Evolutionary conservation across 1,139 yeast species (phyloP).

Genomic region (Zygosaccharomyces pseudobailii): DNA sequence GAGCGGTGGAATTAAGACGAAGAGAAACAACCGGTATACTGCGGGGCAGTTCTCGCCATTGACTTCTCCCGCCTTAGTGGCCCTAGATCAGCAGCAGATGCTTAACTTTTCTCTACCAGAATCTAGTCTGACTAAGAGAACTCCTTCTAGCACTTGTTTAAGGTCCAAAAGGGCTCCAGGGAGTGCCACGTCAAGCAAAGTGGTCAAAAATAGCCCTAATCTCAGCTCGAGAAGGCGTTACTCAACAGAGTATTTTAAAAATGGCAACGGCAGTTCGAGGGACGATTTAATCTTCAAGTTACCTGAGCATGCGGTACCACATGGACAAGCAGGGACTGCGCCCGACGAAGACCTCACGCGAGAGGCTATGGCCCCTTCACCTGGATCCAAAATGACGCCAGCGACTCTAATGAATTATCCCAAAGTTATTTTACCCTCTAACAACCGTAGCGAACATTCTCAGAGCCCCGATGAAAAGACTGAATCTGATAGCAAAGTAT

Average conservation of each 20-base stretch:
- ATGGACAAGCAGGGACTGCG: conserved; percentile 2
- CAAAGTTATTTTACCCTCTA: conserved; percentile 30
- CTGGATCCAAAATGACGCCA: conserved; percentile 16
- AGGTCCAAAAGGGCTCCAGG: conserved; percentile 14
- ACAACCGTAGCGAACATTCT: conserved; percentile 10
- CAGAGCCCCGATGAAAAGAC: conserved; percentile 6
- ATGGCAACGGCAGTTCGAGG: conserved; percentile 16
- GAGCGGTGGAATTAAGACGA: conserved; percentile 3
- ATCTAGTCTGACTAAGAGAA: conserved; percentile 15
- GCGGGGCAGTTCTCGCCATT: conserved; percentile 24
- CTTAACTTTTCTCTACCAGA: conserved; percentile 21
- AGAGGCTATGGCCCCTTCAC: conserved; percentile 10
- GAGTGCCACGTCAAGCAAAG: conserved; percentile 14
- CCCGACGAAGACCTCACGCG: conserved; percentile 14
- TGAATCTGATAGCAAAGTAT: conserved; percentile 9
- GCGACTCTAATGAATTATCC: conserved; percentile 22
- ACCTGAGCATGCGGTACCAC: conserved; percentile 26
- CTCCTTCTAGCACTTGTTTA: conserved; percentile 11
- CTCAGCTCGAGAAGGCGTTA: conserved; percentile 19
- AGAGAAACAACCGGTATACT: conserved; percentile 3
- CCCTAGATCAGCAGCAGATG: conserved; percentile 17
- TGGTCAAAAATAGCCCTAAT: conserved; percentile 30
- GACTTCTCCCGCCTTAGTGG: conserved; percentile 28
- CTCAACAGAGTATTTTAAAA: conserved; percentile 14
- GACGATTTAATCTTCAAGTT: conserved; percentile 29